Conservation (phyloP, 2,329 filamentous ascomycete species). For the Epichloe elymi region DNA sequence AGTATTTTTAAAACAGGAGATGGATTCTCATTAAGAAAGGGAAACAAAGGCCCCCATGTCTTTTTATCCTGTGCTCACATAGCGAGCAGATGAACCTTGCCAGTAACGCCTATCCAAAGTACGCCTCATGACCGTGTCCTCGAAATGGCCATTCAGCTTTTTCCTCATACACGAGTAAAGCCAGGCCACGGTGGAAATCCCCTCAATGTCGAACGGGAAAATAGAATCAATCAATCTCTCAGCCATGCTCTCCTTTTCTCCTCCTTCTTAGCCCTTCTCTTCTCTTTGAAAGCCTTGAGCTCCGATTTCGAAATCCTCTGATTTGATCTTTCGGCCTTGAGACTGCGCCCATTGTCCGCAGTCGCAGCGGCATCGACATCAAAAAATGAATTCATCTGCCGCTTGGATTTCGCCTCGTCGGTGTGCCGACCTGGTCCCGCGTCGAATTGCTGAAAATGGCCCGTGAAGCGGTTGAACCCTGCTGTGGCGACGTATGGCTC, state of each 20-base stretch:
- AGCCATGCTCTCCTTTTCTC: slow-evolving; percentile 90
- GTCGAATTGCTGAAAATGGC: slow-evolving; percentile 59
- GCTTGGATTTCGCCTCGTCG: slow-evolving; percentile 73
- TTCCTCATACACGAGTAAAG: not conserved
- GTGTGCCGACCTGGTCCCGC: slow-evolving; percentile 63
- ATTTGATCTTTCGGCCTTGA: slow-evolving; percentile 78
- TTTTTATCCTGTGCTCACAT: too few relatives aligned
- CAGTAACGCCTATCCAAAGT: not conserved
- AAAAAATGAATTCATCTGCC: slow-evolving; percentile 91
- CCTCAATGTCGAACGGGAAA: not conserved
- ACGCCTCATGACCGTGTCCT: not conserved
- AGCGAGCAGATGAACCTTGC: not conserved
- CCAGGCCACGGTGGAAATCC: not conserved
- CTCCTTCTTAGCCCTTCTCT: slow-evolving; percentile 78
- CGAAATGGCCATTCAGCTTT: not conserved
- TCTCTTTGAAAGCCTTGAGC: slow-evolving; percentile 83
- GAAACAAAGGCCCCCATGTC: too few relatives aligned
- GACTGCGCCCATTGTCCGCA: slow-evolving; percentile 73
- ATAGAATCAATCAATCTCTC: slow-evolving; percentile 36
- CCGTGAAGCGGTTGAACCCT: slow-evolving; percentile 85
- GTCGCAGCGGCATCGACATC: slow-evolving; percentile 92
- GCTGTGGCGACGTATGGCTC: slow-evolving; percentile 53
- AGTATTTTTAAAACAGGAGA: too few relatives aligned
- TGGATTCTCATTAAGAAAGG: too few relatives aligned
- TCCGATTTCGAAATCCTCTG: slow-evolving; percentile 79